These are phyloP conservation scores for Chimonanthus praecox DNA, from an alignment of 164 flowering plant species.

Conservation along the genomic window DNA sequence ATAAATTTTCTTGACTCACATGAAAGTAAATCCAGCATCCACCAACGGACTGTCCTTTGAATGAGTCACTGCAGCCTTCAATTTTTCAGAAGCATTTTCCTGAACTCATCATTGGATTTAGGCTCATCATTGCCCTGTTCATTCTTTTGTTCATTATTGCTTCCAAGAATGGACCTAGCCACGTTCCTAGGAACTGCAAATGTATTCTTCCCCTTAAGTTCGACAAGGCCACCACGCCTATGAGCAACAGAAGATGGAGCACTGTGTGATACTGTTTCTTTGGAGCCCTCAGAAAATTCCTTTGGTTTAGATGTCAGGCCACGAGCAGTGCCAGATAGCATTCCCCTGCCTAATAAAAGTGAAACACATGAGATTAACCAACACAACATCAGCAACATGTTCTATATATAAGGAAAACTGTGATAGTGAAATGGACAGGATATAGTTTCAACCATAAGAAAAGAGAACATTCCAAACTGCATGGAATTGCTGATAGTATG, in stretches of 20 bases:
- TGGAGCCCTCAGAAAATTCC: conserved; percentile 13
- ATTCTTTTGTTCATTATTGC: conserved; percentile 20
- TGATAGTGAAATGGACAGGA: no score
- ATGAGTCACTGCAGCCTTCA: conserved; percentile 3
- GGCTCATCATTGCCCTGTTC: conserved; percentile 45
- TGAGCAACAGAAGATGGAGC: conserved; percentile 11
- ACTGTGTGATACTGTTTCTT: conserved; percentile 10
- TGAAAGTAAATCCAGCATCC: neutral
- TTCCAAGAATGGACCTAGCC: conserved; percentile 41
- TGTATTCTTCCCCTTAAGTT: conserved; percentile 69
- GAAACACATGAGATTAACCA: neutral
- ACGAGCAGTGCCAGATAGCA: conserved; percentile 12
- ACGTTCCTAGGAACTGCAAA: conserved; percentile 72
- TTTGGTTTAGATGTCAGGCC: neutral
- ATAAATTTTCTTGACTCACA: neutral
- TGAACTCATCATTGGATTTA: conserved; percentile 84
- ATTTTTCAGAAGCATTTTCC: conserved; percentile 57
- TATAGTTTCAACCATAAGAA: no score
- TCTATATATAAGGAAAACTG: neutral
- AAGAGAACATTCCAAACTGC: no score
- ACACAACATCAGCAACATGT: neutral
- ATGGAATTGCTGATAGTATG: no score
- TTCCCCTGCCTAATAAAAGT: conserved; percentile 11
- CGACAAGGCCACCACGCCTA: conserved; percentile 20
- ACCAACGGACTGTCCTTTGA: neutral